These are phyloP conservation scores for Microbotryum intermedium DNA, from an alignment of 1,284 basidiomycete genomes.

Conservation along the genomic window DNA sequence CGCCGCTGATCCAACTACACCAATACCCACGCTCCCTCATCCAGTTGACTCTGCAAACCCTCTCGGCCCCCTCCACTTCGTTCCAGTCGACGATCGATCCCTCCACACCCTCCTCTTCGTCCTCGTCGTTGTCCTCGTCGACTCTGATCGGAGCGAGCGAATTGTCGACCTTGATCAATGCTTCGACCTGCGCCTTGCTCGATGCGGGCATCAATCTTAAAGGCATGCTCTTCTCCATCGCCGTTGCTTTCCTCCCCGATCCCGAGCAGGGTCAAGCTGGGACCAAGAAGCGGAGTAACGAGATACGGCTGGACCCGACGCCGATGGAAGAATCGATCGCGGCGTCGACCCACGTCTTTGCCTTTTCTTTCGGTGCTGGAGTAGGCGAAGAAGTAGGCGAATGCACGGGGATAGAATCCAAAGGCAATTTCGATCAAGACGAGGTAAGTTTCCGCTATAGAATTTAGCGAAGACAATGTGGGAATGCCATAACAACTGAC, in stretches of 20 bases:
- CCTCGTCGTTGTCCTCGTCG: slow-evolving; percentile 36
- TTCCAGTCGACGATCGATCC: slow-evolving; percentile 45
- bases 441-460: slow-evolving; percentile 36
- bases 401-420: slow-evolving; percentile 41
- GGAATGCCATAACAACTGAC: no score
- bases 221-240: slow-evolving; percentile 42
- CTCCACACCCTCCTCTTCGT: slow-evolving; percentile 24
- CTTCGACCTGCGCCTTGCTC: slow-evolving; percentile 42
- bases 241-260: slow-evolving; percentile 41
- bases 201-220: slow-evolving; percentile 44
- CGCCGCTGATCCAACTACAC: slow-evolving; percentile 42
- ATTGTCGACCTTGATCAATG: slow-evolving; percentile 51
- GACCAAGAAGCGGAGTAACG: slow-evolving; percentile 46
- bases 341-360: slow-evolving; percentile 48
- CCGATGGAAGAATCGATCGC: slow-evolving; percentile 56
- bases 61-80: slow-evolving; percentile 47
- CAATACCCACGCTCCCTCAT: slow-evolving; percentile 50
- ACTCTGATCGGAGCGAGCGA: slow-evolving; percentile 31
- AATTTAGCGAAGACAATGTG: background rate
- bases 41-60: slow-evolving; percentile 54
- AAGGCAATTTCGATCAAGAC: slow-evolving; percentile 38
- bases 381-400: slow-evolving; percentile 38
- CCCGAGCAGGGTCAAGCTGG: slow-evolving; percentile 47
- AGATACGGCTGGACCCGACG: slow-evolving; percentile 62
- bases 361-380: slow-evolving; percentile 41